A percentile compares a stretch with the other conserved stretches of the same genome.
phyloP scores from a whole-genome alignment of 148 eudicot genomes.

The Chenopodium formosanum region DNA sequence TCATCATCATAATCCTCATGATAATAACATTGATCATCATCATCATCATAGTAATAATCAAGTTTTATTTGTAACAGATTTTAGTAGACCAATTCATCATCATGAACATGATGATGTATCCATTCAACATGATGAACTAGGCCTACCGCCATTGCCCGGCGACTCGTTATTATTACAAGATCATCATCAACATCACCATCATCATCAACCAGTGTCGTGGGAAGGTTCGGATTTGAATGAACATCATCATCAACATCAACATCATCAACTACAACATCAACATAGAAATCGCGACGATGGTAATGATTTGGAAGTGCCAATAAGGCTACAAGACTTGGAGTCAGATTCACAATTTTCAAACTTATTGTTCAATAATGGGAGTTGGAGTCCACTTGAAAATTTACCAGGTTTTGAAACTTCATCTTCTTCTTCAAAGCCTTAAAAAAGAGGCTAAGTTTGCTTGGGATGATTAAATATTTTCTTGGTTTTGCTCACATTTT shows the following conservation, averaged over 20 bases:
- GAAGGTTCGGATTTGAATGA: constrained; percentile 11
- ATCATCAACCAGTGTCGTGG: constrained; percentile 13
- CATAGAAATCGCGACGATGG: neutral
- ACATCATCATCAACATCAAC: neutral
- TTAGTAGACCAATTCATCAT: neutral
- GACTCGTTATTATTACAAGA: constrained; percentile 11
- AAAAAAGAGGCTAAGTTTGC: neutral
- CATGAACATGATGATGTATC: neutral
- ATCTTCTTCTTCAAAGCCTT: constrained; percentile 22
- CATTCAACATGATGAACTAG: constrained; percentile 3
- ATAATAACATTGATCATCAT: neutral
- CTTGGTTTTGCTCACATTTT: constrained; percentile 10
- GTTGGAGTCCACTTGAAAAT: constrained; percentile 32
- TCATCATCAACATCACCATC: constrained; percentile 4
- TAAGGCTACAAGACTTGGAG: constrained; percentile 14
- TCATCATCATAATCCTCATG: neutral
- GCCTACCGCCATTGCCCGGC: constrained; percentile 22
- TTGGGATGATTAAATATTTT: neutral
- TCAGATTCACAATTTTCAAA: constrained; percentile 28
- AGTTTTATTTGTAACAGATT: constrained; percentile 14
- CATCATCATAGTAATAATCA: neutral
- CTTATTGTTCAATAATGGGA: constrained; percentile 7
- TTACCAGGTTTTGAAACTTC: constrained; percentile 36
- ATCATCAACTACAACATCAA: neutral
- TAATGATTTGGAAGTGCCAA: constrained; percentile 6